Conservation (phyloP, 2,329 filamentous ascomycete genomes). For the Hymenoscyphus infarciens region DNA sequence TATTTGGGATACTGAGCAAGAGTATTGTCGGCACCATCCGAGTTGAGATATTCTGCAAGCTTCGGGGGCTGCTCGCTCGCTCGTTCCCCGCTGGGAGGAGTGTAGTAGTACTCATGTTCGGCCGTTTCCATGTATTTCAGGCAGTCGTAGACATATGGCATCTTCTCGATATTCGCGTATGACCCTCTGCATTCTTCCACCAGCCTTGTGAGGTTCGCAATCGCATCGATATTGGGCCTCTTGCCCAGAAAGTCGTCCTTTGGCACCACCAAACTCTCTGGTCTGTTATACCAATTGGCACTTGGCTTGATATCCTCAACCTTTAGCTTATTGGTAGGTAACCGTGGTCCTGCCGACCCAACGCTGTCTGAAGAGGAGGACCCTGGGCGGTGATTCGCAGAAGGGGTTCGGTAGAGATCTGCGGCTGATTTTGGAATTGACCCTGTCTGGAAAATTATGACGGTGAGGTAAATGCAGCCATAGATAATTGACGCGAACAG, state of each 20-base stretch:
- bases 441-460: slow-evolving; percentile 29
- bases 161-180: slow-evolving; percentile 50
- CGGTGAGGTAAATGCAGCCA: slow-evolving; percentile 28
- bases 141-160: slow-evolving; percentile 51
- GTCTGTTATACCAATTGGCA: slow-evolving; percentile 52
- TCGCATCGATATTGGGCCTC: slow-evolving; percentile 49
- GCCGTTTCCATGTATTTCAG: slow-evolving; percentile 47
- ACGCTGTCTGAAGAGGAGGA: slow-evolving; percentile 19
- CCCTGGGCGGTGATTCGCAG: slow-evolving; percentile 12
- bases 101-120: slow-evolving; percentile 47
- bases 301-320: slow-evolving; percentile 47
- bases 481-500: slow-evolving; percentile 30
- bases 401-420: slow-evolving; percentile 28
- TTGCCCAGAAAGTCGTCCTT: slow-evolving; percentile 50
- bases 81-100: slow-evolving; percentile 37
- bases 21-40: slow-evolving; percentile 35
- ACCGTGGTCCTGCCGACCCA: slow-evolving; percentile 13
- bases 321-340: slow-evolving; percentile 25
- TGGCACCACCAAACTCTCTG: slow-evolving; percentile 45
- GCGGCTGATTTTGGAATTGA: slow-evolving; percentile 29
- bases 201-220: slow-evolving; percentile 49
- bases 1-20: slow-evolving; percentile 33
- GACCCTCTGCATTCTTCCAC: slow-evolving; percentile 51
- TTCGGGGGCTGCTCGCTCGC: slow-evolving; percentile 34
- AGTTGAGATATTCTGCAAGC: slow-evolving; percentile 34